Base-by-base conservation (phyloP, 257 asterid genomes). In the Agastache rugosa region DNA sequence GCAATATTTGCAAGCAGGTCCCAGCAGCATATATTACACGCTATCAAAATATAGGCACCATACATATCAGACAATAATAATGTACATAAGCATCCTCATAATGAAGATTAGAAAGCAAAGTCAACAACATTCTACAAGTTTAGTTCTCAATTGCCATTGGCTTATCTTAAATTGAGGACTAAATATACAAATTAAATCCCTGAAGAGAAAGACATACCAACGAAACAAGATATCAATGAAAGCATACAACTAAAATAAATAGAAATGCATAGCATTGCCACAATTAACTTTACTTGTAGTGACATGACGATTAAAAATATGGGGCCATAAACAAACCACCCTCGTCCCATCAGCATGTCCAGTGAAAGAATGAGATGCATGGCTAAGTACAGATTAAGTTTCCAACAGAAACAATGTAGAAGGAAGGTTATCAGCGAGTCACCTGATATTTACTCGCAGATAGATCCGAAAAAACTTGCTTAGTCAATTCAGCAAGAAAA, bases 361-460 rank as follows among this genome's bases (percentile, higher is more conserved):
- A 61, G 53, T 63, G 56, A 51, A 75, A 45, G 19, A 63, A 67
- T 27, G 59, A 37, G 44, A 31, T 55, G 53, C 3, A 23, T 42
- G 31, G 67, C 22, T 44, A 10, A 60, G 64, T 54, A 75, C 31
- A 44, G 59, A 72, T 73, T 31, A 47, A 29, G 45, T 23, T 22
- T 47, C 63, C 50, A 50, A 44, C 47, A 47, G 11, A 69, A 62
- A 19, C 41, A 42, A 75, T 54, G 71, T 51, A 39, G 64, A 64
- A 15, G 42, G 78, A 68, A 53, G 72, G 67, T 68, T 61, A 60
- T 63, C 29, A 68, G 74, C 75, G 19, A 84, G 88, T 51, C 81
- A 93, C 98, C 82, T 93, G 98, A 84, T 90, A 93, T 93, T 93
- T 94, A 88, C 97, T 94, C 47, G 96, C 88, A 4, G 75, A 75